These are phyloP conservation scores for Polygonum maritimum DNA, from an alignment of 148 eudicot species.

Conservation along the genomic window DNA sequence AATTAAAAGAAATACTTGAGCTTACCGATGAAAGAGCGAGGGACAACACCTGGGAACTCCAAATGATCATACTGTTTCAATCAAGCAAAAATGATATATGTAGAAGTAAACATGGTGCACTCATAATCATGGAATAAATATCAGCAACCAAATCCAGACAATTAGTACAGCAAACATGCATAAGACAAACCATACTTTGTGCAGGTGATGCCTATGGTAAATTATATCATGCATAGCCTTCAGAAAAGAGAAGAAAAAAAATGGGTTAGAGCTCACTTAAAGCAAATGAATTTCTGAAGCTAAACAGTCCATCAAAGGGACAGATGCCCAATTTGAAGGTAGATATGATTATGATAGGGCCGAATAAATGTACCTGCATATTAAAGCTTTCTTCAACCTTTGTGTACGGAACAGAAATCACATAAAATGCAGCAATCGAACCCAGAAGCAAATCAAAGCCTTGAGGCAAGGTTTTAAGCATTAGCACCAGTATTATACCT, in stretches of 20 bases:
- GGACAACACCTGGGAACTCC: conserved; percentile 98
- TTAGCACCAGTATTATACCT: neutral
- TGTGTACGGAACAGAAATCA: conserved; percentile 76
- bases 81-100: neutral
- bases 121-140: neutral
- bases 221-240: conserved; percentile 97
- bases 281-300: conserved; percentile 1
- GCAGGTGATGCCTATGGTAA: conserved; percentile 65
- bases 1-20: neutral
- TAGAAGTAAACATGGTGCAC: neutral
- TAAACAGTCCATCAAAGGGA: neutral
- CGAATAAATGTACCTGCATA: conserved; percentile 51
- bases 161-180: neutral
- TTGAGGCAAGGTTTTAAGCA: conserved; percentile 9
- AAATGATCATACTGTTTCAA: conserved; percentile 81
- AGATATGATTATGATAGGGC: neutral
- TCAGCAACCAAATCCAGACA: neutral
- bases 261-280: conserved; percentile 4
- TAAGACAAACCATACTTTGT: conserved; percentile 38
- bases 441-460: conserved; percentile 89
- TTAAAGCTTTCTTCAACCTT: conserved; percentile 99
- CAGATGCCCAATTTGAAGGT: neutral
- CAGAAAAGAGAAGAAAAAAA: conserved; percentile 11
- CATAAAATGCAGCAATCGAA: conserved; percentile 75
- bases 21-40: conserved; percentile 87